phyloP scores from a whole-genome alignment of 345 rosid species.

The Leavenworthia alabamica region DNA sequence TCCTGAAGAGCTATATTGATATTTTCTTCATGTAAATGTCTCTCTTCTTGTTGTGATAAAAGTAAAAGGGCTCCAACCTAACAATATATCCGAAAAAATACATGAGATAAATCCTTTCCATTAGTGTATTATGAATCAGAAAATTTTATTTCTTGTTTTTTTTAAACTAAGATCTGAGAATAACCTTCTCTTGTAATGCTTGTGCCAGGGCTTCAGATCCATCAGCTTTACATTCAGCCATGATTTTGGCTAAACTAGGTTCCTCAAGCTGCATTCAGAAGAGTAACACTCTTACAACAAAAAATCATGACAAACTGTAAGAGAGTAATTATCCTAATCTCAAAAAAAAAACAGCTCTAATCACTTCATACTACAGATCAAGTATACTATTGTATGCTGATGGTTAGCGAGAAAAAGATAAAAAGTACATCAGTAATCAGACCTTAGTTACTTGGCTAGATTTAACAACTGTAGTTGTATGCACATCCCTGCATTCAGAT shows the following conservation, averaged over 20 bases:
- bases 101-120: not conserved
- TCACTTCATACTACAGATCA: not conserved
- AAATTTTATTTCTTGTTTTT: not conserved
- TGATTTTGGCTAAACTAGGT: constrained; percentile 14
- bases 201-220: constrained; percentile 56
- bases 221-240: constrained; percentile 33
- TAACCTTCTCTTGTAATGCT: constrained; percentile 85
- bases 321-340: not conserved
- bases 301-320: not conserved
- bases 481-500: constrained; percentile 53
- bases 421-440: constrained; percentile 1
- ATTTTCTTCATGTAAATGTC: constrained; percentile 86
- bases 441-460: constrained; percentile 41
- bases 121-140: not conserved
- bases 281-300: not conserved
- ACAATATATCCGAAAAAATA: constrained; percentile 12
- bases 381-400: not conserved
- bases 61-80: constrained; percentile 82
- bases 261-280: constrained; percentile 39
- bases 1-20: constrained; percentile 73
- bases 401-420: not conserved
- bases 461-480: constrained; percentile 37
- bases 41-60: constrained; percentile 92
- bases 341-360: not conserved
- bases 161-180: not conserved